phyloP scores from a whole-genome alignment of 2,329 filamentous ascomycete species.

The Exserohilum rostratum region DNA sequence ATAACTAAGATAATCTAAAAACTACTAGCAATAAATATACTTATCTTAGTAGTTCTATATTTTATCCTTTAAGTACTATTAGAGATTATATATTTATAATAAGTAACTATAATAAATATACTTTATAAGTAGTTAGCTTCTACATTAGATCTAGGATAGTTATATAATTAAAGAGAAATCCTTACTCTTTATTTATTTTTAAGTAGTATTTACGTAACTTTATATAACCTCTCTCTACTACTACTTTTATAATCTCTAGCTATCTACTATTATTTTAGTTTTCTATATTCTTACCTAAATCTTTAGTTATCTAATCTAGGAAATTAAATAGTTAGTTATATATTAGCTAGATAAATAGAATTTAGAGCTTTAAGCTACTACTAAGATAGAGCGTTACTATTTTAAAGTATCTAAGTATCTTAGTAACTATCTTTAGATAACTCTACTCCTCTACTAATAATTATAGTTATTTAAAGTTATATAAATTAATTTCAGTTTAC shows the following conservation, averaged over 20 bases:
- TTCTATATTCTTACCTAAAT: background rate
- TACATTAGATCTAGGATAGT: slow-evolving; percentile 1
- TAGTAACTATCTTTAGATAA: background rate
- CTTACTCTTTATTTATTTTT: background rate
- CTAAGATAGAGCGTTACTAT: background rate
- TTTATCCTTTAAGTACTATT: background rate
- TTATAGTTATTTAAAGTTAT: background rate
- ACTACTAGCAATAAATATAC: too few species aligned
- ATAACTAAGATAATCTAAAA: too few species aligned
- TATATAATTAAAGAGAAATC: background rate
- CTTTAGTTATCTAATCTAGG: background rate
- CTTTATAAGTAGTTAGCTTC: slow-evolving; percentile 7
- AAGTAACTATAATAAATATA: slow-evolving; percentile 8
- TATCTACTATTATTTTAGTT: background rate
- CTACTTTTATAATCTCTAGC: background rate
- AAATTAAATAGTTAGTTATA: too few species aligned
- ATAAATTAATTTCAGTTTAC: background rate
- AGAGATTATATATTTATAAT: slow-evolving; percentile 1
- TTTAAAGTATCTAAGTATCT: background rate
- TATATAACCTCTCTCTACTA: background rate
- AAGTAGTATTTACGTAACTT: background rate
- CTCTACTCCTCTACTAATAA: background rate
- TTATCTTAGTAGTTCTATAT: too few species aligned
- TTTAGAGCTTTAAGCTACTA: background rate
- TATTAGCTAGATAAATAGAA: background rate